Percentiles rank a stretch among this genome's conserved stretches.
Evolutionary conservation across 2,329 filamentous ascomycete genomes (phyloP).

Genomic region (Teratosphaeria viscida): DNA sequence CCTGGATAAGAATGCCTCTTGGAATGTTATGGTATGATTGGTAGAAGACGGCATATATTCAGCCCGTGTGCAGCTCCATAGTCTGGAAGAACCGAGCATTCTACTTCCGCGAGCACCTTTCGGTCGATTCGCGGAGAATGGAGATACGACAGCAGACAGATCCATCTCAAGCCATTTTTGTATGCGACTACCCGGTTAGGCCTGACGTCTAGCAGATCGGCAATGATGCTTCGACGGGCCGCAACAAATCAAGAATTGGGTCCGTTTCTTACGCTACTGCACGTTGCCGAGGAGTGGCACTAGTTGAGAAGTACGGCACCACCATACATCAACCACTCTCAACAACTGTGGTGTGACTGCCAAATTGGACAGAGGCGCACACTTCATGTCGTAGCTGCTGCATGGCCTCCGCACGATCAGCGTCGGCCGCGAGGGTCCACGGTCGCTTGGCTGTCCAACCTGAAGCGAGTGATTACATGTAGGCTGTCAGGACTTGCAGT

Average conservation of each 20-base stretch:
- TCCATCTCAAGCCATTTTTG: neutral
- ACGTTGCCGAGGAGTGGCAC: neutral
- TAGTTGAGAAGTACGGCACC: neutral
- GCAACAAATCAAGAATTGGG: neutral
- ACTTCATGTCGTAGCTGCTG: neutral
- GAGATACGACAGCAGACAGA: neutral
- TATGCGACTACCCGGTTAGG: neutral
- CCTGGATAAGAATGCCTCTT: conserved; percentile 20
- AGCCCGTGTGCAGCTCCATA: neutral
- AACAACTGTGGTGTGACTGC: neutral
- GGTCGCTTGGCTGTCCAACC: neutral
- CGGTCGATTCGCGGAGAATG: neutral
- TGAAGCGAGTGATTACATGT: neutral
- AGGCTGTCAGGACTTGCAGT: neutral
- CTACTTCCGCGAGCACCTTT: no score
- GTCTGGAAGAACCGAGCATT: no score
- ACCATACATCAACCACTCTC: neutral
- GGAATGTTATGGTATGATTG: conserved; percentile 20
- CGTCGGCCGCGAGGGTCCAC: neutral
- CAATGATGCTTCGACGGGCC: neutral
- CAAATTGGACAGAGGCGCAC: neutral
- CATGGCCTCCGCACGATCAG: neutral
- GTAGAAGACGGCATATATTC: neutral
- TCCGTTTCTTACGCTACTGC: neutral
- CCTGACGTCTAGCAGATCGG: neutral